Base-by-base conservation (phyloP, 2,329 filamentous ascomycete species). In the Penicillium sp. region DNA sequence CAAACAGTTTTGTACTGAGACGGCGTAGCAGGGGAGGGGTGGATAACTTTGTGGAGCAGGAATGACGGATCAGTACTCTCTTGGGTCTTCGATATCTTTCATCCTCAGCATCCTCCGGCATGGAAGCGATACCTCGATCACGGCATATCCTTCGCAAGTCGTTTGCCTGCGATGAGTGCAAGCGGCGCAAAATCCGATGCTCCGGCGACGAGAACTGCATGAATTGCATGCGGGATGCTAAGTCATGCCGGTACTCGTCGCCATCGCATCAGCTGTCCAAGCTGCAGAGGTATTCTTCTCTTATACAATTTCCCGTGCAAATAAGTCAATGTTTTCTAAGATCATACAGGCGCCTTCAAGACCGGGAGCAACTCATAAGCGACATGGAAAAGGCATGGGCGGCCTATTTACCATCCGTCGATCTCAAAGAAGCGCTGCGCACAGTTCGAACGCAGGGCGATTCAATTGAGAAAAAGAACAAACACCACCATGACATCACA, bases 121-220 rank as follows among this genome's bases (percentile, higher is more conserved):
- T 60, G 57, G 57, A 60, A 30, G 44, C 50, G n/a, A 11, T 47
- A 17, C 26, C 51, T 57, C 63, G 60, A 13, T 50, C 56, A 30
- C 56, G 63, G 23, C 66, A 58, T 21, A 60, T 68, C 6, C 56
- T 68, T 15, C 66, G 66, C 49, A 68, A 67, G 51, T 52, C 65
- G 1, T 68, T 61, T 48, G 64, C 66, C 13, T 68, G 66, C 45
- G 66, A 68, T 58, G 63, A 67, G 44, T 68, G 66, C 46, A 67
- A 65, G 30, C 63, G 63, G 17, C 63, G 66, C 35, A 68, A 68
- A 41, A 64, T 68, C 35, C 63, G 66, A 49, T 68, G 66, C 54
- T 68, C 66, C 2, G 66, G 66, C 7, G 63, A 68, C 23, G 59
- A 67, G 21, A 67, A 57, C 13, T 68, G 66, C 55, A 17, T 56